Percentiles rank a stretch among this genome's conserved stretches.
These are phyloP conservation scores for Hebeloma cylindrosporum DNA, from an alignment of 768 basidiomycete genomes.

Conservation along the genomic window DNA sequence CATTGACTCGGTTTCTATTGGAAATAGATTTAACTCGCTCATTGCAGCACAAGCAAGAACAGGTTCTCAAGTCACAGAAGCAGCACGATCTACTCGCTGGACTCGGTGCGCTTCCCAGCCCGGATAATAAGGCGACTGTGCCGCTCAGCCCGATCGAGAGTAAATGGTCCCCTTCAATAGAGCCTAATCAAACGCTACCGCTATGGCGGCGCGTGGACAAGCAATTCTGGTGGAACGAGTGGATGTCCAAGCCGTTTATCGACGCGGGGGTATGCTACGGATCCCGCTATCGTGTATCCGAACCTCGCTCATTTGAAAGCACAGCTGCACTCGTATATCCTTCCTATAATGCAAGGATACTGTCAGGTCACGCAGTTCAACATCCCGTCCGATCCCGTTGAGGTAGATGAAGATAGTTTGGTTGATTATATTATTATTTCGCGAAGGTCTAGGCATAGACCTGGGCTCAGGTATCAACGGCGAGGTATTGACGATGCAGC, in stretches of 20 bases:
- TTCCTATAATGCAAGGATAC: constrained; percentile 94
- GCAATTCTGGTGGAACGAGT: constrained; percentile 97
- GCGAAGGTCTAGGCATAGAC: constrained; percentile 82
- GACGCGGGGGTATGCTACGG: constrained; percentile 60
- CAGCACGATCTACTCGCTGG: constrained; percentile 61
- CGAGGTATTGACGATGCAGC: constrained; percentile 93
- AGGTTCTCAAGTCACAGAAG: constrained; percentile 53
- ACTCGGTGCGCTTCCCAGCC: constrained; percentile 49
- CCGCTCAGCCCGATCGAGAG: constrained; percentile 24
- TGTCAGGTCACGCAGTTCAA: constrained; percentile 74
- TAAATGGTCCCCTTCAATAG: constrained; percentile 55
- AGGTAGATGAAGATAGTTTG: constrained; percentile 43
- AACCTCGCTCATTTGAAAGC: constrained; percentile 4
- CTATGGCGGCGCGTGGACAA: constrained; percentile 89
- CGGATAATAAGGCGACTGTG: constrained; percentile 22
- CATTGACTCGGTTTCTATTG: constrained; percentile 2
- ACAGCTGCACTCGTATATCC: constrained; percentile 78
- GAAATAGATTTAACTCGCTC: constrained; percentile 76
- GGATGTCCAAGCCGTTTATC: constrained; percentile 78
- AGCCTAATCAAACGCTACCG: constrained; percentile 77
- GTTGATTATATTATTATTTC: constrained; percentile 85
- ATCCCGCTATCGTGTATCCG: not conserved
- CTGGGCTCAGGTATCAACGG: constrained; percentile 92
- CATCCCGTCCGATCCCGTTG: constrained; percentile 50
- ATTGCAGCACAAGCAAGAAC: constrained; percentile 76